A percentile compares a stretch with the other conserved stretches of the same genome.
These are phyloP conservation scores for Hortiboletus rubellus DNA, from an alignment of 1,284 basidiomycete species.

Conservation along the genomic window DNA sequence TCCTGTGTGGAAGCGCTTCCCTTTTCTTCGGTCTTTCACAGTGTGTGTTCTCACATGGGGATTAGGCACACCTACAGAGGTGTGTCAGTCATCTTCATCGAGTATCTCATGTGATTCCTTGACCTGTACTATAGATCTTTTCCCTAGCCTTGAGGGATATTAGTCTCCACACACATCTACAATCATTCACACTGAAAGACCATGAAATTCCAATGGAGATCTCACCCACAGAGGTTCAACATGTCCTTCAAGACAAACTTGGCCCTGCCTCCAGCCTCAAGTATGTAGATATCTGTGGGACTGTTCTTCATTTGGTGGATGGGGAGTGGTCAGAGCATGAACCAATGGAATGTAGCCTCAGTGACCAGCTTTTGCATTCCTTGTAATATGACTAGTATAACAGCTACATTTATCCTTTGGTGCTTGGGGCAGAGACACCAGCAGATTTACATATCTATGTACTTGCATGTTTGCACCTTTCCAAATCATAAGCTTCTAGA, in stretches of 20 bases:
- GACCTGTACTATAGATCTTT: neutral
- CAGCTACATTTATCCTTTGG: too few relatives aligned
- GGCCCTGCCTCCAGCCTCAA: neutral
- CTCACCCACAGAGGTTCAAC: neutral
- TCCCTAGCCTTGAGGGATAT: neutral
- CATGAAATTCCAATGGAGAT: accelerated
- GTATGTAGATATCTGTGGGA: neutral
- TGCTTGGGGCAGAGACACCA: too few relatives aligned
- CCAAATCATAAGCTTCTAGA: too few relatives aligned
- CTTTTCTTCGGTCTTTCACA: slow-evolving; percentile 7
- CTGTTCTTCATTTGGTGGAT: slow-evolving; percentile 1
- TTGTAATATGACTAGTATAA: too few relatives aligned
- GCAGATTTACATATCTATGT: too few relatives aligned
- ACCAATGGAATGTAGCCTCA: too few relatives aligned
- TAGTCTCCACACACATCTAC: neutral
- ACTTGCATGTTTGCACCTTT: too few relatives aligned
- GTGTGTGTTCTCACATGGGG: neutral
- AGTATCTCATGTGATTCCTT: neutral
- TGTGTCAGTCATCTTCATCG: neutral
- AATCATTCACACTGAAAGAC: neutral
- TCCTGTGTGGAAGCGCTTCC: neutral
- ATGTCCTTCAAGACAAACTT: neutral
- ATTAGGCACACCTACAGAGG: neutral
- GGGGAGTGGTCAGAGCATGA: slow-evolving; percentile 3
- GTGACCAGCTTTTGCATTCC: too few relatives aligned